Percentiles rank a stretch among this genome's conserved stretches.
These are phyloP conservation scores for Lantana camara DNA, from an alignment of 257 asterid species.

Conservation along the genomic window DNA sequence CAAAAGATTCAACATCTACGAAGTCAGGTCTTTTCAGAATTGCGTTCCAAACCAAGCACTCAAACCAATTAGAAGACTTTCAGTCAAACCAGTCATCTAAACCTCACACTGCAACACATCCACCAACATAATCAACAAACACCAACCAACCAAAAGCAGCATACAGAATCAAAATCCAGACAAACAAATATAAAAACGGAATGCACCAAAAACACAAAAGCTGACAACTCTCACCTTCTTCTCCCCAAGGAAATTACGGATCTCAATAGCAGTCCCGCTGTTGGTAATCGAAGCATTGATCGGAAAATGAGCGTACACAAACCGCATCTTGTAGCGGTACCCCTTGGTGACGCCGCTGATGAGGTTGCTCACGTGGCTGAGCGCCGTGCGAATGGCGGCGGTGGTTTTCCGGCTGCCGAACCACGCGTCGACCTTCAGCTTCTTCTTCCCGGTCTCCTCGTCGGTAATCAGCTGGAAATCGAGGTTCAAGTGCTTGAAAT, in stretches of 20 bases:
- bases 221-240: conserved; percentile 49
- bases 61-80: not conserved
- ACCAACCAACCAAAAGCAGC: not conserved
- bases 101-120: too few species aligned
- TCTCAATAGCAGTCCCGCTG: conserved; percentile 63
- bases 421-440: conserved; percentile 87
- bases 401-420: conserved; percentile 79
- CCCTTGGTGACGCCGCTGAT: conserved; percentile 82
- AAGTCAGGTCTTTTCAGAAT: not conserved
- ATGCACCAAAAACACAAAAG: not conserved
- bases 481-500: conserved; percentile 76
- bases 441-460: conserved; percentile 62
- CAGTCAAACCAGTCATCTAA: not conserved
- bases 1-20: not conserved
- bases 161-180: not conserved
- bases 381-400: conserved; percentile 81
- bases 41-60: not conserved
- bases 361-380: conserved; percentile 74
- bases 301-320: conserved; percentile 86
- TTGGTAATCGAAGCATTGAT: conserved; percentile 68
- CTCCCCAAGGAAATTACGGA: conserved; percentile 88
- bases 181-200: not conserved
- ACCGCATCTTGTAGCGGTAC: conserved; percentile 87
- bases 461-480: conserved; percentile 78
- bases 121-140: not conserved